Evolutionary conservation across 2,329 filamentous ascomycete genomes (phyloP), one percentile per base, ranked within the genome.

Genomic region (Huntiella abstrusa): DNA sequence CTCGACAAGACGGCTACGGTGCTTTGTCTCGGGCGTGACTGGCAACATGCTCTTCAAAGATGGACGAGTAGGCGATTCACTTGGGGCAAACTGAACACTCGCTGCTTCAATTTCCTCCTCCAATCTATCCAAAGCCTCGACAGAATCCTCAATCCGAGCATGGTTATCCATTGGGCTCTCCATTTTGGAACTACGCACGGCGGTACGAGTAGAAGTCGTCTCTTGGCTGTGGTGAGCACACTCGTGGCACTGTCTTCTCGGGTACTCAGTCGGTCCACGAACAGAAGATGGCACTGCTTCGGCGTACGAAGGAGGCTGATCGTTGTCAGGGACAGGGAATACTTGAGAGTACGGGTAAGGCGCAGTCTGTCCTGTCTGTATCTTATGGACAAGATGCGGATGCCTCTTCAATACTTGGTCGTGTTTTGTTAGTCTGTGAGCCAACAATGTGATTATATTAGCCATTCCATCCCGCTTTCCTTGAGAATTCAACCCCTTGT

Each of bases 71-170:
- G 48, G 37, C 15, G 42, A 45, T 37, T 45, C 45, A 5, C 41
- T 50, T 65, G 58, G 2, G 15, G 42, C 39, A 17, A 47, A 46
- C 12, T 48, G 49, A 33, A 33, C 46, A 43, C 62, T 55, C 33
- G 75, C 61, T 2, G 66, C 70, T 52, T 79, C 74, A 7, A 78
- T 62, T 43, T 76, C 65, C 32, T 79, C 75, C 52, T 79, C 73
- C 12, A 79, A 62, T 50, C 65, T 63, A 54, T 79, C 75, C 15
- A 79, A 62, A 51, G 73, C 73, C 55, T 76, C 74, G 6, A 79
- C 60, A 1, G 74, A 77, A 55, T 78, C 75, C 55, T 79, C 75
- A 43, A 79, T 78, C 13, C 72, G 68, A 10, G 63, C 59, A 1
- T 53, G 62, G 28, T 16, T 41, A 32, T 11, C 34, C 12, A 43